Evolutionary conservation across 2,329 filamentous ascomycete species (phyloP).

Genomic region (Arthroderma sp.): DNA sequence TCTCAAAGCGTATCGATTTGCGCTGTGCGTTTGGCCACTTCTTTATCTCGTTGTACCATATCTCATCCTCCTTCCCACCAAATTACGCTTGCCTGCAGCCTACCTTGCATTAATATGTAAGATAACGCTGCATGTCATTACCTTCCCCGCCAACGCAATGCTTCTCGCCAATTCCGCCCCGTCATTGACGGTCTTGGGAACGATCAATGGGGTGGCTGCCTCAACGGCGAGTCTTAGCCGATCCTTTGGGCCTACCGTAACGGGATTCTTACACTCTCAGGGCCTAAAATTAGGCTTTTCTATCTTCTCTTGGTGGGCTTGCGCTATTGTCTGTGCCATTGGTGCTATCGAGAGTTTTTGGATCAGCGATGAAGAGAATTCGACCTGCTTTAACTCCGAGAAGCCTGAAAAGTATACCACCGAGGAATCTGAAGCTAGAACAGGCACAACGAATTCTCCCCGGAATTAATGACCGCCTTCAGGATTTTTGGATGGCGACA

Average conservation of each 20-base stretch:
- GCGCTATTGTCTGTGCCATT: constrained; percentile 58
- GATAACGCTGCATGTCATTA: constrained; percentile 80
- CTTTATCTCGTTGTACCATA: constrained; percentile 85
- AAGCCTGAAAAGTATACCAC: constrained; percentile 5
- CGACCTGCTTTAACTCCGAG: not conserved
- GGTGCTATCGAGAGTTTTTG: constrained; percentile 64
- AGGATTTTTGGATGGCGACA: too few species aligned
- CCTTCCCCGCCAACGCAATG: constrained; percentile 82
- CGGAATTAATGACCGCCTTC: too few species aligned
- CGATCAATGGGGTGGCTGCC: constrained; percentile 82
- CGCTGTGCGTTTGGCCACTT: constrained; percentile 70
- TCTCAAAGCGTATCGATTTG: constrained; percentile 66
- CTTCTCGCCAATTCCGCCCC: constrained; percentile 80
- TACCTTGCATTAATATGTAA: constrained; percentile 76
- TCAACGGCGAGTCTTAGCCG: constrained; percentile 82
- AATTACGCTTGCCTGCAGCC: constrained; percentile 58
- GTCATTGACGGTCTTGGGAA: constrained; percentile 70
- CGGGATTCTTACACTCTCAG: constrained; percentile 68
- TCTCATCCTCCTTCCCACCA: constrained; percentile 65
- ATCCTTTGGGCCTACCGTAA: constrained; percentile 77
- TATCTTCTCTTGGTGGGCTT: constrained; percentile 87
- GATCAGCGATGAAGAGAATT: constrained; percentile 51
- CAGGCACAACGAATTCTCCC: too few species aligned
- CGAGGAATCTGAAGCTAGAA: constrained; percentile 17
- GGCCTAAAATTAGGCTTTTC: constrained; percentile 72